These are phyloP conservation scores for Hirsutella minnesotensis DNA, from an alignment of 2,329 filamentous ascomycete species.

Conservation along the genomic window DNA sequence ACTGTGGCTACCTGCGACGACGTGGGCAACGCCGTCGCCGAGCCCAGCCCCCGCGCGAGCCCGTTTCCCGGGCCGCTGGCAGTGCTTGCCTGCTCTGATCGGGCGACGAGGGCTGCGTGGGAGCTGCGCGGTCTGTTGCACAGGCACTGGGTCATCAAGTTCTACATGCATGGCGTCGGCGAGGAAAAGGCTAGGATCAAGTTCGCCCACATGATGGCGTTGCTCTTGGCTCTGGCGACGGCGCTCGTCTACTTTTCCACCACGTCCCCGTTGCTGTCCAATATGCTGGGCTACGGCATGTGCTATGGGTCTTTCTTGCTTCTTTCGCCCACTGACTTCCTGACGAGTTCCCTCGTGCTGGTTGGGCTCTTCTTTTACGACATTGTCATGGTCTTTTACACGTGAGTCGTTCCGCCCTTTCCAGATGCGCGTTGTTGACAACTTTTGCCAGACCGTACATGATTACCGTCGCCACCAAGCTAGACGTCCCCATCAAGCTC, in stretches of 20 bases:
- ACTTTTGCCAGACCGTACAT: constrained; percentile 53
- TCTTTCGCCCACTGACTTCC: constrained; percentile 80
- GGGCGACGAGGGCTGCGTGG: constrained; percentile 26
- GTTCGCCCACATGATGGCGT: constrained; percentile 44
- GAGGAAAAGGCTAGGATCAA: constrained; percentile 38
- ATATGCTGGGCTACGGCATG: constrained; percentile 77
- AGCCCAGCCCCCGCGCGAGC: constrained; percentile 11
- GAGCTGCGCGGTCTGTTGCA: constrained; percentile 35
- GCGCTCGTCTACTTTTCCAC: constrained; percentile 58
- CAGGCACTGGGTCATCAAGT: constrained; percentile 37
- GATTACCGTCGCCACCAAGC: constrained; percentile 74
- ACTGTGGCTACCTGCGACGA: constrained; percentile 25
- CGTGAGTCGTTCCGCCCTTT: constrained; percentile 33
- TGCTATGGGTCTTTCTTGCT: constrained; percentile 73
- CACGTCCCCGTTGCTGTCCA: constrained; percentile 50
- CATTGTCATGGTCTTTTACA: constrained; percentile 85
- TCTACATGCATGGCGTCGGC: constrained; percentile 38
- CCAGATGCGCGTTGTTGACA: neutral
- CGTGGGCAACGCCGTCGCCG: constrained; percentile 16
- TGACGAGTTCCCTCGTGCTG: constrained; percentile 68
- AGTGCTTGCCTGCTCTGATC: constrained; percentile 19
- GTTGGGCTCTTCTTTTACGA: constrained; percentile 84
- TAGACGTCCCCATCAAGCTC: constrained; percentile 90
- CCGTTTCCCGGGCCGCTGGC: constrained; percentile 19
- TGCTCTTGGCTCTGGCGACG: constrained; percentile 40